Evolutionary conservation across 805 yeast species (phyloP), one percentile per base, ranked within the genome.

Genomic region (Wickerhamomyces xylosicus): DNA sequence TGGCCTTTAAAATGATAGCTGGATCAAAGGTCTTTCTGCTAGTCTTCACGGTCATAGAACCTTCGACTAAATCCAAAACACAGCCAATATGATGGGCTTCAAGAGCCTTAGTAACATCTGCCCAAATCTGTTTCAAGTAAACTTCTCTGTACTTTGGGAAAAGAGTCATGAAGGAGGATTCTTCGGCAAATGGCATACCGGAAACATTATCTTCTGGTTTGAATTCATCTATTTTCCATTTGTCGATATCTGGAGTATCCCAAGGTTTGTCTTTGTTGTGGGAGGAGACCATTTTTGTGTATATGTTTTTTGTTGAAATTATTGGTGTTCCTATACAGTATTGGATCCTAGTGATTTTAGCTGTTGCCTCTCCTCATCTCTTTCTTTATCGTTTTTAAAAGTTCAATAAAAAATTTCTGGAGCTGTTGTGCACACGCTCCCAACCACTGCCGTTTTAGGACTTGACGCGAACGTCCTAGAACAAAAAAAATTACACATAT

Each of bases 101-200:
- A 28, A 92, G 64, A 0, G 90, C 72, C 51, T 72, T 77, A 2
- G 97, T 86, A 10, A 92, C 92, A 46, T 92, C 97, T 37, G 84
- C 81, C 98, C 98, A 92, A 36, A 90, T 74, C 41, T 84, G 79
- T 52, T 86, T 80, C 41, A 92, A 64, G 56, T 92, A 92, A 39
- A 72, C 78, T 62, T 92, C 98, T 64, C 98, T 78, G 63, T 92
- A 92, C 64, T 92, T 92, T 17, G 98, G 98, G 63, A 92, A 92
- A 37, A 92, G 66, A 3, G 96, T 87, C 78, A 87, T 84, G 58
- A 92, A 92, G 34, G 94, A 81, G 14, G 95, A 83, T 57, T 92
- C 98, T 59, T 92, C 98, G n/a, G 95, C 72, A 56, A 92, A 92
- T 16, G 95, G 84, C 35, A 71, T 69, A 1, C 97, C 96, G 10